Evolutionary conservation across 768 basidiomycete genomes (phyloP).

Genomic region (Trametes cubensis): DNA sequence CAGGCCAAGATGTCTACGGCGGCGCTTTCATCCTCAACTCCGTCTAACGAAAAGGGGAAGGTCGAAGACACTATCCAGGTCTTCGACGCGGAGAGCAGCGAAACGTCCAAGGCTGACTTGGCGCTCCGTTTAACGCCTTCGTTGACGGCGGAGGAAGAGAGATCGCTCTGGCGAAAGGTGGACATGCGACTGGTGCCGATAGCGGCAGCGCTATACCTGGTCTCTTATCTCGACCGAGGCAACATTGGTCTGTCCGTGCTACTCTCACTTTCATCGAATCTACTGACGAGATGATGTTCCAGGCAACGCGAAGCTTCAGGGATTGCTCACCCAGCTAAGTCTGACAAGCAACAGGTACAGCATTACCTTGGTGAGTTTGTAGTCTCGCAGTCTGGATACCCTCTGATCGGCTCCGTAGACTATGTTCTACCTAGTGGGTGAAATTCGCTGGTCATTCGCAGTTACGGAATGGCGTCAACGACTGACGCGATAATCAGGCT

Average conservation of each 20-base stretch:
- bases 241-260: slow-evolving; percentile 27
- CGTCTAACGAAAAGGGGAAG: neutral
- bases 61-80: neutral
- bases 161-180: slow-evolving; percentile 33
- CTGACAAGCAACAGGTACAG: slow-evolving; percentile 63
- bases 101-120: no score
- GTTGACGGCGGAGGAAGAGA: slow-evolving; percentile 47
- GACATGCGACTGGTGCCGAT: slow-evolving; percentile 36
- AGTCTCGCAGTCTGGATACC: no score
- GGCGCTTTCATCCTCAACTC: neutral
- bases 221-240: slow-evolving; percentile 34
- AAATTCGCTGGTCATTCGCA: slow-evolving; percentile 4
- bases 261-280: neutral
- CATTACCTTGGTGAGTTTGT: slow-evolving; percentile 53
- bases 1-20: neutral
- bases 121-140: slow-evolving; percentile 17
- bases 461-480: neutral
- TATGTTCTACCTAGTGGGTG: slow-evolving; percentile 70
- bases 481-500: no score
- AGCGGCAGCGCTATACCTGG: slow-evolving; percentile 33
- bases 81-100: neutral
- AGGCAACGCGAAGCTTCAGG: slow-evolving; percentile 39
- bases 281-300: neutral
- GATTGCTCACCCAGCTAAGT: slow-evolving; percentile 56
- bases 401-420: slow-evolving; percentile 43